phyloP scores from a whole-genome alignment of 2,329 filamentous ascomycete species.

The Colletotrichum navitas region DNA sequence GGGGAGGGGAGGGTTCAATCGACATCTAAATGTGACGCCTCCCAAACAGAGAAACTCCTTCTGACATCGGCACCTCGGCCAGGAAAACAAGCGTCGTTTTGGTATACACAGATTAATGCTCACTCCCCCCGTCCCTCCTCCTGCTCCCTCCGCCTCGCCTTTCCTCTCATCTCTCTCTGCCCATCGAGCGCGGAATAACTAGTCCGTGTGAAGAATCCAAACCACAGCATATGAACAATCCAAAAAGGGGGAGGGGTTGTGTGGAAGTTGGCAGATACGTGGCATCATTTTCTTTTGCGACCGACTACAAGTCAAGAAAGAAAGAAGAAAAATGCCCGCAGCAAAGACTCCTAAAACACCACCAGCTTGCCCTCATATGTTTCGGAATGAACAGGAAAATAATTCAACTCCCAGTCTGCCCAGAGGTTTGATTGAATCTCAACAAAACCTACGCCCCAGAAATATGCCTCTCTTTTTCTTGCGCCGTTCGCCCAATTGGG shows the following conservation, averaged over 20 bases:
- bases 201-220: constrained; percentile 29
- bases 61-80: constrained; percentile 7
- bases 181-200: constrained; percentile 8
- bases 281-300: constrained; percentile 40
- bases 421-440: constrained; percentile 41
- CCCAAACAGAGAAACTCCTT: constrained; percentile 21
- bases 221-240: constrained; percentile 34
- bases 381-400: constrained; percentile 40
- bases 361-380: constrained; percentile 42
- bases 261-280: constrained; percentile 37
- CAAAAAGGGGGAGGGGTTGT: neutral
- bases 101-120: constrained; percentile 42
- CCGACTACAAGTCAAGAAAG: constrained; percentile 24
- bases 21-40: constrained; percentile 11
- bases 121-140: constrained; percentile 11
- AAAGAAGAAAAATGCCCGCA: constrained; percentile 25
- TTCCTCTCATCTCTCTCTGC: neutral
- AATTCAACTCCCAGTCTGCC: constrained; percentile 40
- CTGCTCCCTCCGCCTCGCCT: constrained; percentile 3
- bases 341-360: constrained; percentile 41
- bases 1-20: neutral
- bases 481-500: constrained; percentile 42
- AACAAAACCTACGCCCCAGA: constrained; percentile 42
- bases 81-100: constrained; percentile 25
- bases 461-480: constrained; percentile 44